Conservation (phyloP, 805 yeast species). For the Schwanniomyces vanrijiae region DNA sequence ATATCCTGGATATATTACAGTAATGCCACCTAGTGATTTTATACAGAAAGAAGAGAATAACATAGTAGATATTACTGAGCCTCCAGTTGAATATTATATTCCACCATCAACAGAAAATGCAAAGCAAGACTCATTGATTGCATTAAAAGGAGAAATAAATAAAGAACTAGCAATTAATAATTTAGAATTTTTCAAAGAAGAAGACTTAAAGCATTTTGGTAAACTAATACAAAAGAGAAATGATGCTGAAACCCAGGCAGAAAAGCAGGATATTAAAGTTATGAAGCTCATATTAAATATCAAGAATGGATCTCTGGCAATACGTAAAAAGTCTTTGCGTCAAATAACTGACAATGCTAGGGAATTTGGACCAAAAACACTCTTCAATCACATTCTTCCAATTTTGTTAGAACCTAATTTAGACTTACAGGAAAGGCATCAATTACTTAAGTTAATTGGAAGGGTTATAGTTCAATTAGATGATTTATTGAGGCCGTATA, state of each 20-base stretch:
- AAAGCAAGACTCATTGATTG: constrained; percentile 19
- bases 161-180: constrained; percentile 66
- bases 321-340: constrained; percentile 69
- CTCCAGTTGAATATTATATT: constrained; percentile 40
- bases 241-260: constrained; percentile 42
- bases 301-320: constrained; percentile 73
- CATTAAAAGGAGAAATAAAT: constrained; percentile 31
- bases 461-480: constrained; percentile 68
- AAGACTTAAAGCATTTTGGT: constrained; percentile 72
- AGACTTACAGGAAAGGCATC: constrained; percentile 81
- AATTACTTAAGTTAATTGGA: constrained; percentile 73
- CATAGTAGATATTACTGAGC: constrained; percentile 35
- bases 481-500: constrained; percentile 65
- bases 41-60: constrained; percentile 21
- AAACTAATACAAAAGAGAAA: constrained; percentile 39
- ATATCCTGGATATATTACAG: constrained; percentile 52
- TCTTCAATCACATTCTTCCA: constrained; percentile 75
- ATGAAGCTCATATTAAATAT: constrained; percentile 64
- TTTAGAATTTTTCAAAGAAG: constrained; percentile 65
- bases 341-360: constrained; percentile 63
- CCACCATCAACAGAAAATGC: constrained; percentile 47
- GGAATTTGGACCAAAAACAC: constrained; percentile 63
- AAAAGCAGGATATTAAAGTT: constrained; percentile 57
- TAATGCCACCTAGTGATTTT: constrained; percentile 45
- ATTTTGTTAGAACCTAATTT: constrained; percentile 67